A percentile compares a stretch with the other conserved stretches of the same genome.
Evolutionary conservation across 306 rosid genomes (phyloP).

Genomic region (Chamaecrista fasciculata): DNA sequence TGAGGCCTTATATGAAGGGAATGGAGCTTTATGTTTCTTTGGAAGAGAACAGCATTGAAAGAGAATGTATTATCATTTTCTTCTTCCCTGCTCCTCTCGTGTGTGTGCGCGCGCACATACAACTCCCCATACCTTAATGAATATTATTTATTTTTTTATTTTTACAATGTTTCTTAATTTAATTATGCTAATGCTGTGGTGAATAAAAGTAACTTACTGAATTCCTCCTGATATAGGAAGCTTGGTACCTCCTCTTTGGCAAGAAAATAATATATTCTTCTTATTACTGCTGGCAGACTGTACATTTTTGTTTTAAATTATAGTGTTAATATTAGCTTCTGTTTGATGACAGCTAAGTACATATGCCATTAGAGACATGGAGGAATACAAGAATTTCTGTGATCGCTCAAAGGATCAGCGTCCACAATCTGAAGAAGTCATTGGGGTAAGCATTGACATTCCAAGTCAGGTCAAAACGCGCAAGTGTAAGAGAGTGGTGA

Average conservation of each 20-base stretch:
- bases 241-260: background rate
- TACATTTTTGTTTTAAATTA: slow-evolving; percentile 15
- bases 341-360: slow-evolving; percentile 61
- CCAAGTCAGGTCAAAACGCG: background rate
- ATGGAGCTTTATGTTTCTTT: background rate
- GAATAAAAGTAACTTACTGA: background rate
- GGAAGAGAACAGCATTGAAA: background rate
- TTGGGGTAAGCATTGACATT: slow-evolving; percentile 60
- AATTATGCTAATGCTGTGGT: background rate
- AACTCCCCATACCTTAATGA: background rate
- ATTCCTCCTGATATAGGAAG: background rate
- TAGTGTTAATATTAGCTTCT: slow-evolving; percentile 23
- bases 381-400: slow-evolving; percentile 95
- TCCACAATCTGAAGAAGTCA: slow-evolving; percentile 91
- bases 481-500: background rate
- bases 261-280: background rate
- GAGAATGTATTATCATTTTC: background rate
- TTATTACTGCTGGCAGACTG: background rate
- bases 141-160: background rate
- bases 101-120: no score
- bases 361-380: slow-evolving; percentile 89
- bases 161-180: background rate
- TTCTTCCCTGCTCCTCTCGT: background rate
- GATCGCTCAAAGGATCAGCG: slow-evolving; percentile 94
- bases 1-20: background rate